Percentiles rank a stretch among this genome's conserved stretches.
These are phyloP conservation scores for Pisolithus microcarpus DNA, from an alignment of 768 basidiomycete genomes.

Conservation along the genomic window DNA sequence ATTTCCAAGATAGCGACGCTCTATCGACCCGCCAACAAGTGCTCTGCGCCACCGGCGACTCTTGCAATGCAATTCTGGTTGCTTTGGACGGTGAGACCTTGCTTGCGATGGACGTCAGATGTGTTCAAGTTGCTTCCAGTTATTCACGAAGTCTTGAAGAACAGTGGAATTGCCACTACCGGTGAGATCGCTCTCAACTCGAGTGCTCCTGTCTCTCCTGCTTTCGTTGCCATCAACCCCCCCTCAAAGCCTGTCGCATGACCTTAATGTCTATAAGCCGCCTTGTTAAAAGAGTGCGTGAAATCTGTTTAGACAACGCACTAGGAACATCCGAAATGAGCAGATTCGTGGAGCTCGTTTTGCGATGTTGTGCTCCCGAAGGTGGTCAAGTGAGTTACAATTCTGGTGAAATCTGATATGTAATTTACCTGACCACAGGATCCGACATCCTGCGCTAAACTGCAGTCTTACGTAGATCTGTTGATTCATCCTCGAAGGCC, in stretches of 20 bases:
- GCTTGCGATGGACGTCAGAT: background rate
- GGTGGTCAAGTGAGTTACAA: constrained; percentile 24
- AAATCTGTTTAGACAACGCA: constrained; percentile 41
- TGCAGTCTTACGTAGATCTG: constrained; percentile 44
- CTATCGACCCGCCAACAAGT: constrained; percentile 45
- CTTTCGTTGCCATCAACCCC: constrained; percentile 51
- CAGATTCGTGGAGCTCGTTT: constrained; percentile 51
- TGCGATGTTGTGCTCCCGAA: constrained; percentile 31
- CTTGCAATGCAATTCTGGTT: constrained; percentile 44
- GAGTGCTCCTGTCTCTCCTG: constrained; percentile 51
- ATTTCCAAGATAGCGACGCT: constrained; percentile 70
- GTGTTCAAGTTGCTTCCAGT: constrained; percentile 33
- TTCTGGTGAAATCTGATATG: background rate
- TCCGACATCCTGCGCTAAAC: constrained; percentile 8
- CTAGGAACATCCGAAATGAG: constrained; percentile 55
- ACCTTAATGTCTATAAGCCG: constrained; percentile 40
- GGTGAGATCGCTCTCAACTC: constrained; percentile 50
- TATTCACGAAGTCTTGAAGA: constrained; percentile 39
- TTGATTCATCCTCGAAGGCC: constrained; percentile 77
- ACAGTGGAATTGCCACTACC: constrained; percentile 44
- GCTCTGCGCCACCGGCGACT: constrained; percentile 42
- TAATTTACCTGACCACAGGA: constrained; percentile 8
- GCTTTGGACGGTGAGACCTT: constrained; percentile 52
- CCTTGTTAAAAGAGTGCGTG: constrained; percentile 41
- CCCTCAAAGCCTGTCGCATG: constrained; percentile 48